Base-by-base conservation (phyloP, 306 rosid species). In the Gastrolobium bilobum region DNA sequence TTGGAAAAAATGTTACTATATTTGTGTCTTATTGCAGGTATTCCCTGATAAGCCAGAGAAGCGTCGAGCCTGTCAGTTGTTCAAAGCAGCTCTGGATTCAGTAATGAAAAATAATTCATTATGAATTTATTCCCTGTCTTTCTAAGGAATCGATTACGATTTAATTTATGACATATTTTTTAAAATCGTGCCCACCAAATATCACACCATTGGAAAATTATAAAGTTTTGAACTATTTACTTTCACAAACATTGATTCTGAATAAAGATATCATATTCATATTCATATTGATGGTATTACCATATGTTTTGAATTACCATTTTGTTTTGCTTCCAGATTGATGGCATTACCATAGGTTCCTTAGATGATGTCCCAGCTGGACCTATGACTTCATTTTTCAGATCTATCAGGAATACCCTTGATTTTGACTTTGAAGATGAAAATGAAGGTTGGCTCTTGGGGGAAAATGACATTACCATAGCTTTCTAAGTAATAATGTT, bases 341-440 rank as follows among this genome's bases (percentile, higher is more conserved):
- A 90, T 79, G 97, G 92, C 51, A 81, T 95, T 75, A 87, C 83
- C 53, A 73, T 95, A 78, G 90, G 97, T 81, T 92, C 99, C 79
- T 84, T 92, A 77, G 98, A 95, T 87, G 99, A 95, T 67, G 81
- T 95, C 74, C 97, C 99, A 9, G 84, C 86, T 59, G 97, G 93
- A 69, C 91, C 99, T 64, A 75, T 95, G 84, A 77, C 86, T 71
- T 79, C 84, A 8, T 95, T 95, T 92, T 95, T 95, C 84, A 82
- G 93, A 86, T 92, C 99, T 38, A 62, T 95, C 70, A 88, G 97
- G 87, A 88, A 84, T 83, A 95, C 99, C 76, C 98, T 95, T 82
- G 99, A 95, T 87, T 95, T 95, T 86, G 99, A 95, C 84, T 95
- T 91, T 78, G 94, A 91, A 86, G 97, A 95, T 86, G 98, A 92